Base-by-base conservation (phyloP, 2,329 filamentous ascomycete genomes). In the Pyricularia sp. region DNA sequence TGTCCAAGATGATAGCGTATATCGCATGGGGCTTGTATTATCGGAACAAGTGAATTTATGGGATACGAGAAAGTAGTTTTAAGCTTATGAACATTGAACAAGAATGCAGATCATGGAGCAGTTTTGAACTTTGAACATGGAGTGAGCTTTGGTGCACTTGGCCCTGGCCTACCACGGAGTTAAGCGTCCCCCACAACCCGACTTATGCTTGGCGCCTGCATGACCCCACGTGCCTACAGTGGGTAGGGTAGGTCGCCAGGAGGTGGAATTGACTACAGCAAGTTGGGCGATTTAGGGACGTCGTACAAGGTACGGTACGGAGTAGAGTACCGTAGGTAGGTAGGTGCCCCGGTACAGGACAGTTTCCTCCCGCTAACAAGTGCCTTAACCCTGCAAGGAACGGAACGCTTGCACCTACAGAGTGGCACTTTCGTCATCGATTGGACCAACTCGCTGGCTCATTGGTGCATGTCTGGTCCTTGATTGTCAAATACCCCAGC, bases 1-100 rank as follows among this genome's bases (percentile, higher is more conserved):
- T 68, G 26, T 58, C 66, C 7, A 68, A 68, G 58, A n/a, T 42
- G 55, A 28, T 64, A 11, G 55, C 55, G n/a, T 68, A 68, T 50
- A 31, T 68, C 30, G 58, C 66, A 23, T 68, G 66, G 66, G 58
- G 58, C 12, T 26, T 14, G 14, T 68, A 63, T 20, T 33, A 63
- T 23, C 23, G 25, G 4, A 55, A 50, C 26, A 50, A 66, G 31
- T 65, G 9, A 25, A 28, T 6, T n/a, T n/a, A 4, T 33, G 4
- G 5, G 20, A 65, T n/a, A 33, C 20, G 5, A n/a, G 11, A 65
- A 23, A 23, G 17, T 23, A 33, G 33, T 65, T 55, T 20, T 20
- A 55, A 55, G 42, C 42, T n/a, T n/a, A 55, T 55, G 42, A 20
- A 55, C 20, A n/a, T 55, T 9, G 42, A 55, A 55, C 5, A 55